phyloP scores from a whole-genome alignment of 148 eudicot species.

The Vaccinium macrocarpon region DNA sequence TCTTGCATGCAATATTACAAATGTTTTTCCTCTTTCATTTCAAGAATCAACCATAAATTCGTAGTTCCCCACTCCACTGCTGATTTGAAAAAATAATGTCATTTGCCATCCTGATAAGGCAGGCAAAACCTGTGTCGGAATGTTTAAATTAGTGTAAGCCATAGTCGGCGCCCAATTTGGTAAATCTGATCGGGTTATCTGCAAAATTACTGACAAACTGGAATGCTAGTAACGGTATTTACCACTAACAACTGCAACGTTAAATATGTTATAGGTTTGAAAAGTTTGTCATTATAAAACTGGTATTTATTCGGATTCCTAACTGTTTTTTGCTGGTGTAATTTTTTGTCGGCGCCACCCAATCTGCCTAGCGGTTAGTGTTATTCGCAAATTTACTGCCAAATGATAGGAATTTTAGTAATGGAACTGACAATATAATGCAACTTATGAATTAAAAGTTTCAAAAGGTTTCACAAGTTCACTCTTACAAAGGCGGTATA shows the following conservation, averaged over 20 bases:
- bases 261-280: background rate
- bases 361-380: background rate
- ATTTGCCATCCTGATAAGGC: background rate
- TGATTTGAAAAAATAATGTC: background rate
- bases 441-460: background rate
- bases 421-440: background rate
- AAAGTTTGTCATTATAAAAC: background rate
- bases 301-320: background rate
- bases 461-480: slow-evolving; percentile 10
- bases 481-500: background rate
- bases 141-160: background rate
- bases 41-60: background rate
- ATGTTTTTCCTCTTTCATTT: background rate
- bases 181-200: background rate
- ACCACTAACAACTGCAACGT: background rate
- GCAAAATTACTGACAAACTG: background rate
- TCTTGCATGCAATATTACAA: background rate
- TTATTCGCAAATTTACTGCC: background rate
- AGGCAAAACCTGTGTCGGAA: background rate
- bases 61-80: background rate
- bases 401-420: background rate
- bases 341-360: background rate
- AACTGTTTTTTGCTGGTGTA: background rate
- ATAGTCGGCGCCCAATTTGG: background rate
- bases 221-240: background rate